A percentile compares a stretch with the other conserved stretches of the same genome.
phyloP scores from a whole-genome alignment of 805 yeast genomes.

The Yamadazyma akitaensis region DNA sequence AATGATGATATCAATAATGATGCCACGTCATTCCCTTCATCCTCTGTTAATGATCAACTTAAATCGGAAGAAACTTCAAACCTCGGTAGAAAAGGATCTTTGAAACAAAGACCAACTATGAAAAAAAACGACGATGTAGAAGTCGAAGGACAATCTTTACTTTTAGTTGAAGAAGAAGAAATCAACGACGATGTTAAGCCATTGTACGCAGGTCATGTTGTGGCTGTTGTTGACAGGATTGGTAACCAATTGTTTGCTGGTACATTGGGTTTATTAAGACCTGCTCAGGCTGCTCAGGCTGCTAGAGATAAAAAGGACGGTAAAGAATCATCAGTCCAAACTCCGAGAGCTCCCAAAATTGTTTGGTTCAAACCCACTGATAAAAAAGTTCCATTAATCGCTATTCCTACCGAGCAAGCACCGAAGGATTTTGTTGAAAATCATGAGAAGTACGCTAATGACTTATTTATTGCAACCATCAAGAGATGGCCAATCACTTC shows the following conservation, averaged over 20 bases:
- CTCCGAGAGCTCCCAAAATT: slow-evolving; percentile 74
- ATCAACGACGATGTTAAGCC: slow-evolving; percentile 91
- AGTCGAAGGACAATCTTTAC: slow-evolving; percentile 93
- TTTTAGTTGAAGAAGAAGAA: slow-evolving; percentile 93
- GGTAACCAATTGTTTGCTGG: slow-evolving; percentile 97
- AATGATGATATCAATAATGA: slow-evolving; percentile 76
- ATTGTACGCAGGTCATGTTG: slow-evolving; percentile 95
- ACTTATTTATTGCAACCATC: slow-evolving; percentile 88
- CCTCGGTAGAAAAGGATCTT: slow-evolving; percentile 73
- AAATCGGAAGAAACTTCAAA: slow-evolving; percentile 31
- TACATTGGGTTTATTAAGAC: slow-evolving; percentile 87
- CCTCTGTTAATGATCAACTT: slow-evolving; percentile 23
- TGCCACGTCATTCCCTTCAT: slow-evolving; percentile 57
- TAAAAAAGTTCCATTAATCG: slow-evolving; percentile 94
- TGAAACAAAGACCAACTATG: slow-evolving; percentile 93
- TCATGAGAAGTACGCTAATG: slow-evolving; percentile 77
- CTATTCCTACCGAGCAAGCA: slow-evolving; percentile 98
- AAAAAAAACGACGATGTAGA: slow-evolving; percentile 98
- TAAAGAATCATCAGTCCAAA: slow-evolving; percentile 42
- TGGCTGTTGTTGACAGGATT: slow-evolving; percentile 94
- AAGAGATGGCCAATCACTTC: slow-evolving; percentile 99
- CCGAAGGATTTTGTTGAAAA: slow-evolving; percentile 94
- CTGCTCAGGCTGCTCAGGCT: slow-evolving; percentile 89
- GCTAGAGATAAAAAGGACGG: slow-evolving; percentile 55
- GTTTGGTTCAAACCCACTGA: slow-evolving; percentile 99